Evolutionary conservation across 257 asterid species (phyloP).

Genomic region (Thymus quinquecostatus): DNA sequence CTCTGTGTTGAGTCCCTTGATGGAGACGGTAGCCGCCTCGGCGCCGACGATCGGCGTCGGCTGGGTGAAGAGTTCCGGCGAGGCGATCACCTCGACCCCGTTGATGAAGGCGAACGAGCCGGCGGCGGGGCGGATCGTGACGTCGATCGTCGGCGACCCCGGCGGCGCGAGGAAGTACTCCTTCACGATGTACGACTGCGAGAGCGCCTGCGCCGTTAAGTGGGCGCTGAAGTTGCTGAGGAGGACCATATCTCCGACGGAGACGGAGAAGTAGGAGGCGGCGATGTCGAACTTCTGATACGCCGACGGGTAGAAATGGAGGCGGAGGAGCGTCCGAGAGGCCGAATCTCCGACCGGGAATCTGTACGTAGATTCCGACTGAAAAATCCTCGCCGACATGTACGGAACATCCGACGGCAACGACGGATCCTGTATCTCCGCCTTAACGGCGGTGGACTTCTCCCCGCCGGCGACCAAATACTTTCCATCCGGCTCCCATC

Average conservation of each 20-base stretch:
- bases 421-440: slow-evolving; percentile 61
- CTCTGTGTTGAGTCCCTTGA: slow-evolving; percentile 45
- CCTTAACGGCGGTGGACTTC: slow-evolving; percentile 40
- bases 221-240: slow-evolving; percentile 65
- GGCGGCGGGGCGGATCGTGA: slow-evolving; percentile 56
- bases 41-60: slow-evolving; percentile 44
- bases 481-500: slow-evolving; percentile 60
- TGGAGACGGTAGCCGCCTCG: slow-evolving; percentile 36
- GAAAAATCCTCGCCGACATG: slow-evolving; percentile 69
- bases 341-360: slow-evolving; percentile 48
- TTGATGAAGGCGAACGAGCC: slow-evolving; percentile 65
- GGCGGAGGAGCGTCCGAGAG: slow-evolving; percentile 53
- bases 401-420: slow-evolving; percentile 57
- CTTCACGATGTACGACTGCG: slow-evolving; percentile 67
- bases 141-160: slow-evolving; percentile 30
- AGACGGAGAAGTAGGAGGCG: slow-evolving; percentile 55
- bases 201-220: slow-evolving; percentile 62
- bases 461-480: slow-evolving; percentile 36
- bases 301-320: slow-evolving; percentile 69
- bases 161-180: slow-evolving; percentile 58
- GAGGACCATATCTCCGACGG: slow-evolving; percentile 45
- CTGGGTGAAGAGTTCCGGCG: slow-evolving; percentile 47
- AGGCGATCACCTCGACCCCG: slow-evolving; percentile 66
- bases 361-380: slow-evolving; percentile 47
- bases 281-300: slow-evolving; percentile 59